Percentiles rank a stretch among this genome's conserved stretches.
Evolutionary conservation across 225 moss, liverwort and hornwort genomes (phyloP).

Genomic region (Bryoerythrophyllum caledonicum): DNA sequence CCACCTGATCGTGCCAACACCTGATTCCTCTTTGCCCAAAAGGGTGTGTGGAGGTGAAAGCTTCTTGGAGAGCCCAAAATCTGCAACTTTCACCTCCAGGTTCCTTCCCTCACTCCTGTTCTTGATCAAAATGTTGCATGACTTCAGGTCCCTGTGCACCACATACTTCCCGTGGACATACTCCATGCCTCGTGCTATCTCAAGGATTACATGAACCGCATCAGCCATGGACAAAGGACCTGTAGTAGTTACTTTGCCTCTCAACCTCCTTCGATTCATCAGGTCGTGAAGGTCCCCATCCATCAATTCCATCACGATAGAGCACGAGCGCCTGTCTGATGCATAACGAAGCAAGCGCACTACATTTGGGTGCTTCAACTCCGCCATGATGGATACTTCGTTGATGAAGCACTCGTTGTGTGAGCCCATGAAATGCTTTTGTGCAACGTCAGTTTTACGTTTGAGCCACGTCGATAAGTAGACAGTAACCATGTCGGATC

Average conservation of each 20-base stretch:
- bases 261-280: neutral
- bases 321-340: slow-evolving; percentile 1
- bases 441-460: neutral
- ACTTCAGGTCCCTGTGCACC: slow-evolving; percentile 14
- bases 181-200: slow-evolving; percentile 14
- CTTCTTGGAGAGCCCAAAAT: slow-evolving; percentile 10
- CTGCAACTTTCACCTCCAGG: neutral
- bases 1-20: neutral
- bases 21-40: neutral
- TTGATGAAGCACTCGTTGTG: neutral
- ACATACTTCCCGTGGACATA: neutral
- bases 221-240: neutral
- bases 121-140: slow-evolving; percentile 15
- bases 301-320: slow-evolving; percentile 20
- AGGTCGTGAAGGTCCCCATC: neutral
- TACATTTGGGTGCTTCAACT: neutral
- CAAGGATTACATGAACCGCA: neutral
- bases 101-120: neutral
- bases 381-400: slow-evolving; percentile 11
- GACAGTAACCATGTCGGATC: neutral
- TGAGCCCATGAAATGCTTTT: neutral
- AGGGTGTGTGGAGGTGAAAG: neutral
- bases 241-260: neutral
- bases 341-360: neutral
- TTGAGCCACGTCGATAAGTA: neutral